Conservation (phyloP, 2,329 filamentous ascomycete genomes). For the Cercospora berteroae region DNA sequence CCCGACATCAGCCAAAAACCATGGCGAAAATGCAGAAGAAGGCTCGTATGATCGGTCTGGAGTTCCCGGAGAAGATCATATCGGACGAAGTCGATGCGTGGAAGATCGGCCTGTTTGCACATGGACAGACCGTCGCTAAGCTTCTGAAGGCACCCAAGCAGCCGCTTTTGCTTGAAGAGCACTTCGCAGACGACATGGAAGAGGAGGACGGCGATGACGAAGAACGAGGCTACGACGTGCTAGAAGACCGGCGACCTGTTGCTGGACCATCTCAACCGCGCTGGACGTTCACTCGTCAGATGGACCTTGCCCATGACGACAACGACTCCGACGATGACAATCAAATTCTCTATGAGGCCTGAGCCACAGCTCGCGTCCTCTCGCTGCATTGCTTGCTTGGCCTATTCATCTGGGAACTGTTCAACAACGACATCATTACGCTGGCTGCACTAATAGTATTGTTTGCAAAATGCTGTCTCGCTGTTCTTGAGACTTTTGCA, state of each 20-base stretch:
- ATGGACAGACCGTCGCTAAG: background rate
- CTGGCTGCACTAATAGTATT: background rate
- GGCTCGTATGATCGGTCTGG: conserved; percentile 12
- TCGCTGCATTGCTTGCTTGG: background rate
- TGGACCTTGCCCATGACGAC: background rate
- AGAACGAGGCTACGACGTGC: background rate
- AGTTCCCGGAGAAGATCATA: conserved; percentile 15
- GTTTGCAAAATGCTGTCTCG: background rate
- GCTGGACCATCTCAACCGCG: background rate
- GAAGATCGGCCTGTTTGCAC: background rate
- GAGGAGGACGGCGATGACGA: background rate
- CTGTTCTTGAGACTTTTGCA: background rate
- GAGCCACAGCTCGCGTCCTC: background rate
- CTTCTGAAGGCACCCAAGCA: background rate
- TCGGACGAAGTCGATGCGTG: conserved; percentile 10
- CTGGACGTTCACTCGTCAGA: background rate
- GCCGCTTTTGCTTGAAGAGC: background rate
- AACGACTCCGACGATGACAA: background rate
- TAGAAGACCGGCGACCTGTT: background rate
- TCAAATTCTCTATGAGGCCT: background rate
- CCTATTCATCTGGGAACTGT: background rate
- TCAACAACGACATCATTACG: background rate
- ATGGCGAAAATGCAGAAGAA: conserved; percentile 12
- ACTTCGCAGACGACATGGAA: background rate
- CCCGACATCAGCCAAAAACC: conserved; percentile 5